A percentile compares a stretch with the other conserved stretches of the same genome.
These are phyloP conservation scores for Amanita inopinata DNA, from an alignment of 768 basidiomycete genomes.

Conservation along the genomic window DNA sequence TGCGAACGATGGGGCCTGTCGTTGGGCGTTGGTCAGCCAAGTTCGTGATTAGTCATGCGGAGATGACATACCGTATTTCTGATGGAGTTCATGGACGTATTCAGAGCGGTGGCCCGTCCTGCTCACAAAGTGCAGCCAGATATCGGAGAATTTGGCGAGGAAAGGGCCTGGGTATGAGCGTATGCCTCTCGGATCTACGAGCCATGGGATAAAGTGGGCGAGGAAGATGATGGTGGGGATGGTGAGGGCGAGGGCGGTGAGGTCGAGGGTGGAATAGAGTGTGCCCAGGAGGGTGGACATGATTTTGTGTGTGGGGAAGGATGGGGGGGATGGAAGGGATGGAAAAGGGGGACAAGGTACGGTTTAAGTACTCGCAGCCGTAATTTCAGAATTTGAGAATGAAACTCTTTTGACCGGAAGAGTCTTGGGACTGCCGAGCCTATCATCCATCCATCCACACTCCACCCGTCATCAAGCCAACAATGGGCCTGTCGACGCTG, in stretches of 20 bases:
- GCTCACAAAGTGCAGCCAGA: slow-evolving; percentile 60
- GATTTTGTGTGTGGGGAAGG: slow-evolving; percentile 5
- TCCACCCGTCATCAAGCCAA: too few species aligned
- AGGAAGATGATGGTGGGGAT: slow-evolving; percentile 22
- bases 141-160: slow-evolving; percentile 59
- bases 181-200: slow-evolving; percentile 50
- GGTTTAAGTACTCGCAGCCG: slow-evolving; percentile 5
- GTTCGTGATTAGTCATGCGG: background rate
- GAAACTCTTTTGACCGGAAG: too few species aligned
- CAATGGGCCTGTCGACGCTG: too few species aligned
- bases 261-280: slow-evolving; percentile 15
- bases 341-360: slow-evolving; percentile 1
- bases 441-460: slow-evolving; percentile 1
- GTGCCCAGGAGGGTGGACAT: slow-evolving; percentile 21
- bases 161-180: slow-evolving; percentile 59
- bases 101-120: slow-evolving; percentile 71
- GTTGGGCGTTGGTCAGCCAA: background rate
- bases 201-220: slow-evolving; percentile 36
- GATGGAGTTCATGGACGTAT: slow-evolving; percentile 61
- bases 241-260: slow-evolving; percentile 17
- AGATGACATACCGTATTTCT: slow-evolving; percentile 50
- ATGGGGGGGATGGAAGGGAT: slow-evolving; percentile 3
- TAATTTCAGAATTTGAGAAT: too few species aligned
- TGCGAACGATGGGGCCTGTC: slow-evolving; percentile 54
- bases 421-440: slow-evolving; percentile 3